Conservation (phyloP, 805 yeast genomes). For the Pichia eremophila region DNA sequence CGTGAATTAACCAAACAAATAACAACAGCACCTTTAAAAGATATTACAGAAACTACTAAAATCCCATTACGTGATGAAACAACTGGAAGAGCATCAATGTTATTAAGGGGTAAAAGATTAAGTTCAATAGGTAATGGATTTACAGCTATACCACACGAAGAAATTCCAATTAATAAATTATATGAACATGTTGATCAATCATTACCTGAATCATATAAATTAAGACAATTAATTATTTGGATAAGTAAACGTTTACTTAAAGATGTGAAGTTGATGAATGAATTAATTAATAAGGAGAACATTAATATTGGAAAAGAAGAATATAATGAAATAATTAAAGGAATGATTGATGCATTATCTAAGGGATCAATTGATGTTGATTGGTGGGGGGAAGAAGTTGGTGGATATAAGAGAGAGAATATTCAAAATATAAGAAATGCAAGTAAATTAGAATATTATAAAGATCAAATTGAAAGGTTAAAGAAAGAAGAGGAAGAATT, state of each 20-base stretch:
- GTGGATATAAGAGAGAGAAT: constrained; percentile 8
- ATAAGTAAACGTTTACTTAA: constrained; percentile 42
- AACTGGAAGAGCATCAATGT: constrained; percentile 35
- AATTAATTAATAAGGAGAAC: background rate
- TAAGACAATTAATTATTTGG: constrained; percentile 66
- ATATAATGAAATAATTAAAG: constrained; percentile 43
- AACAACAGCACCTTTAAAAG: background rate
- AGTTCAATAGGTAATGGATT: constrained; percentile 72
- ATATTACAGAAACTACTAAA: constrained; percentile 4
- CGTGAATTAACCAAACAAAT: background rate
- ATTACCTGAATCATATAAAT: constrained; percentile 62
- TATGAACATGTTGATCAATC: constrained; percentile 53
- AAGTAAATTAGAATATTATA: constrained; percentile 37
- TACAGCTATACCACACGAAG: constrained; percentile 56
- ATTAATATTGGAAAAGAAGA: background rate
- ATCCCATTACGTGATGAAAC: constrained; percentile 8
- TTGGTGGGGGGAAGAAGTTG: constrained; percentile 43
- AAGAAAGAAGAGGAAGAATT: constrained; percentile 40
- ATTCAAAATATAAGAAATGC: constrained; percentile 41
- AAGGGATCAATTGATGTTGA: constrained; percentile 54
- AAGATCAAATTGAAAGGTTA: constrained; percentile 34
- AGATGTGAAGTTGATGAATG: background rate
- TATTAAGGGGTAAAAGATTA: constrained; percentile 59
- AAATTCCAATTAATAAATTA: constrained; percentile 44
- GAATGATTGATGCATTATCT: constrained; percentile 46